Conservation (phyloP, 495 filamentous ascomycete species). For the Annulohypoxylon bovei region DNA sequence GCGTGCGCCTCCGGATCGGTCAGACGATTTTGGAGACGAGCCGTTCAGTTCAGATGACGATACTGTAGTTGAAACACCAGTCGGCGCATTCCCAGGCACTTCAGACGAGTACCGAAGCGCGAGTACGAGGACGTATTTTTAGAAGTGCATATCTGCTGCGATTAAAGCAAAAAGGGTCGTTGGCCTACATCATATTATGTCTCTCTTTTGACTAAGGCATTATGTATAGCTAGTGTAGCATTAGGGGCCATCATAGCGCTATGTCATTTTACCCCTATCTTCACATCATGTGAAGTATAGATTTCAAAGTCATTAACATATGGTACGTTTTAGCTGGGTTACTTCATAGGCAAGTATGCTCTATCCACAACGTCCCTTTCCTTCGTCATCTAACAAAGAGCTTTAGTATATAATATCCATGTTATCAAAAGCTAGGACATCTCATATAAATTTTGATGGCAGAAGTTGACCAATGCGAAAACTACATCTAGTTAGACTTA, state of each 20-base stretch:
- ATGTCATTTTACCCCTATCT: neutral
- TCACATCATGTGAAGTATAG: too few relatives aligned
- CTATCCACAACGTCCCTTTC: neutral
- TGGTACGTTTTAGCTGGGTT: too few relatives aligned
- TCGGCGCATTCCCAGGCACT: conserved; percentile 53
- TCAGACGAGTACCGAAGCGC: conserved; percentile 49
- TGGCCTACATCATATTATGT: too few relatives aligned
- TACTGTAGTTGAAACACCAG: conserved; percentile 29
- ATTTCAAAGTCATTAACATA: too few relatives aligned
- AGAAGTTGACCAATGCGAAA: too few relatives aligned
- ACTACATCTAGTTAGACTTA: too few relatives aligned
- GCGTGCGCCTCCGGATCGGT: conserved; percentile 57
- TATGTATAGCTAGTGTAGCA: too few relatives aligned
- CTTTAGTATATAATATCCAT: neutral
- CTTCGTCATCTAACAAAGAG: neutral
- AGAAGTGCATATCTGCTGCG: neutral
- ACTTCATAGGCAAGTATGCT: neutral
- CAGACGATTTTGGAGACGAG: conserved; percentile 58
- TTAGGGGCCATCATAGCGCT: neutral
- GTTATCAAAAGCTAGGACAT: neutral
- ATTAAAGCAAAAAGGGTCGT: too few relatives aligned
- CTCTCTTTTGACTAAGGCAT: too few relatives aligned
- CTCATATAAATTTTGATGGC: neutral
- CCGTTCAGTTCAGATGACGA: conserved; percentile 59
- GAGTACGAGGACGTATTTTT: conserved; percentile 53